Conservation (phyloP, 176 grass and related monocot genomes). For the Areca catechu region DNA sequence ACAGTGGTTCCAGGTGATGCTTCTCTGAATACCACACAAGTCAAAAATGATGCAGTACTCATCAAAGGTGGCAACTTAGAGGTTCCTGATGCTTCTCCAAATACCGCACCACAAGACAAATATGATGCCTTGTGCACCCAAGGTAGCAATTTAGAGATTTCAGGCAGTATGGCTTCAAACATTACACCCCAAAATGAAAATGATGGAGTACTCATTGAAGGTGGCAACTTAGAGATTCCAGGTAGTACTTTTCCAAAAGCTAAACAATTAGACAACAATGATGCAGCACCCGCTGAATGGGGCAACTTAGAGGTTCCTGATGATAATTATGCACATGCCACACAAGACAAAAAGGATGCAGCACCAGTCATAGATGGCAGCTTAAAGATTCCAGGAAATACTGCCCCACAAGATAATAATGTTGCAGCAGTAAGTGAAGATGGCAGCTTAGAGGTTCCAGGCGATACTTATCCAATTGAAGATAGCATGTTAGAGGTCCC, state of each 20-base stretch:
- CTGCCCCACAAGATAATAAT: not conserved
- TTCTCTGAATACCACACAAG: not conserved
- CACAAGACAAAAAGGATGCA: not conserved
- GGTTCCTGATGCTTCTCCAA: not conserved
- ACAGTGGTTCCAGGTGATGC: not conserved
- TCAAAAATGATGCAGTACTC: not conserved
- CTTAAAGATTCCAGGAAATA: not conserved
- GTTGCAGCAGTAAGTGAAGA: not conserved
- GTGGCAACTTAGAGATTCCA: not conserved
- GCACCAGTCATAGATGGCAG: not conserved
- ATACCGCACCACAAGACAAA: not conserved
- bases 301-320: not conserved
- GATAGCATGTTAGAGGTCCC: not conserved
- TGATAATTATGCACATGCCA: not conserved
- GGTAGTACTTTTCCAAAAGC: not conserved
- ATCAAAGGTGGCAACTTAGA: not conserved
- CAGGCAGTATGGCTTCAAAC: not conserved
- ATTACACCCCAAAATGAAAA: not conserved
- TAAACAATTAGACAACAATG: not conserved
- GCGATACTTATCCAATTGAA: slow-evolving; percentile 1
- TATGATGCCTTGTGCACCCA: not conserved
- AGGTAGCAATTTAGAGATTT: not conserved
- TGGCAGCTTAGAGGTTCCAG: slow-evolving; percentile 22
- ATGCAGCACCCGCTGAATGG: not conserved
- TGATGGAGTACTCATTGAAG: not conserved